Percentiles rank a stretch among this genome's conserved stretches.
Evolutionary conservation across 805 yeast genomes (phyloP).

Genomic region (Candida methanosorbosa): DNA sequence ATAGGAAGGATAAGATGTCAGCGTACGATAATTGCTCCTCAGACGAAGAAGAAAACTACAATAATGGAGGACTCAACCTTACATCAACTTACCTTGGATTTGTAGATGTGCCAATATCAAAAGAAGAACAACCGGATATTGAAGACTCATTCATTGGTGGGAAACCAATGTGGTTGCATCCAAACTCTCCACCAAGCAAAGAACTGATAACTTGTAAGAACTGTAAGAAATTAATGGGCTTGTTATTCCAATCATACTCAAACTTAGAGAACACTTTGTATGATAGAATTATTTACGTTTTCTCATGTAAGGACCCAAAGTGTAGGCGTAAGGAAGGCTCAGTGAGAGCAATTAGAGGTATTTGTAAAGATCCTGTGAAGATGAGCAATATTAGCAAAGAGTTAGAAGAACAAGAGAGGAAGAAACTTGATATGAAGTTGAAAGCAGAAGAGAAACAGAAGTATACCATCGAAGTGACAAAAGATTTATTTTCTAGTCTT

Average conservation of each 20-base stretch:
- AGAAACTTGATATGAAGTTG: slow-evolving; percentile 34
- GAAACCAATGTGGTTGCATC: slow-evolving; percentile 60
- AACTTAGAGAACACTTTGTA: slow-evolving; percentile 66
- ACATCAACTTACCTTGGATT: slow-evolving; percentile 49
- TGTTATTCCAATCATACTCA: slow-evolving; percentile 73
- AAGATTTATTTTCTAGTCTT: slow-evolving; percentile 17
- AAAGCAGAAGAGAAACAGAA: slow-evolving; percentile 34
- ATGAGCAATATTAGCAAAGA: slow-evolving; percentile 31
- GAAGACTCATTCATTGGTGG: slow-evolving; percentile 85
- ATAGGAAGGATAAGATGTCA: too few species aligned
- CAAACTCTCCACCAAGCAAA: slow-evolving; percentile 45
- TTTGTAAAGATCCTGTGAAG: slow-evolving; percentile 48
- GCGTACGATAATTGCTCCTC: too few species aligned
- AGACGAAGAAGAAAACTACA: slow-evolving; percentile 30
- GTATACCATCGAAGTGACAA: slow-evolving; percentile 26
- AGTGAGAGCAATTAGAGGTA: slow-evolving; percentile 69
- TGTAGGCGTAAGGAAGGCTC: slow-evolving; percentile 70
- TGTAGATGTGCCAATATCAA: slow-evolving; percentile 51
- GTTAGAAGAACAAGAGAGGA: slow-evolving; percentile 30
- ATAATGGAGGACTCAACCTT: slow-evolving; percentile 5
- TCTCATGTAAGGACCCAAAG: slow-evolving; percentile 53
- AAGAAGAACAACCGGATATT: slow-evolving; percentile 33
- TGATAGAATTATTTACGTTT: slow-evolving; percentile 75
- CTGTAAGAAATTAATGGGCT: slow-evolving; percentile 55
- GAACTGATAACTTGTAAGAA: slow-evolving; percentile 52